phyloP scores from a whole-genome alignment of 345 rosid species.

The Boechera divaricarpa region DNA sequence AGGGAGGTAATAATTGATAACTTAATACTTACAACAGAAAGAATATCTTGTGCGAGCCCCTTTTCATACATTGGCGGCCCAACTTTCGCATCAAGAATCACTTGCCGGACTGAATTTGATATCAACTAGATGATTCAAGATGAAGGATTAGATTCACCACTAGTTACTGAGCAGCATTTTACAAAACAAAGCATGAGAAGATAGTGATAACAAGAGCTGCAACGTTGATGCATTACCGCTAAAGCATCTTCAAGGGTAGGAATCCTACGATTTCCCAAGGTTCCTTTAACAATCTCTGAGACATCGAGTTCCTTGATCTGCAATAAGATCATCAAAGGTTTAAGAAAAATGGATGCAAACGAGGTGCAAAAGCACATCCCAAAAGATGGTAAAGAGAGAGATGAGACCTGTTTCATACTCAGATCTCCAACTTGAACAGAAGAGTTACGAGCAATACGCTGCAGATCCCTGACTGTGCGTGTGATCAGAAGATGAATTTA shows the following conservation, averaged over 20 bases:
- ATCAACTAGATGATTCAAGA: constrained; percentile 52
- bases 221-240: constrained; percentile 51
- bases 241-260: constrained; percentile 84
- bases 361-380: constrained; percentile 19
- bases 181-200: constrained; percentile 6
- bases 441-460: constrained; percentile 72
- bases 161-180: constrained; percentile 10
- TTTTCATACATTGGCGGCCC: constrained; percentile 89
- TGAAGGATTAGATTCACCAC: constrained; percentile 32
- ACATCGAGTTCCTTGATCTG: constrained; percentile 67
- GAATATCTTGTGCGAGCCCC: constrained; percentile 83
- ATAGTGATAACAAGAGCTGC: constrained; percentile 8
- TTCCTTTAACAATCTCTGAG: constrained; percentile 48
- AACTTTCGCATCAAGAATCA: constrained; percentile 90
- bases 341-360: neutral
- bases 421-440: constrained; percentile 76
- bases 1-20: neutral
- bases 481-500: constrained; percentile 7
- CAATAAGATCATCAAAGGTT: constrained; percentile 35
- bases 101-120: constrained; percentile 72
- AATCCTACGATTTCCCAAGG: constrained; percentile 53
- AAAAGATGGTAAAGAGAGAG: constrained; percentile 17
- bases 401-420: constrained; percentile 73
- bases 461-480: constrained; percentile 94
- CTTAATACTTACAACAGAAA: constrained; percentile 67